Conservation (phyloP, 768 basidiomycete genomes). For the Suillus spraguei region DNA sequence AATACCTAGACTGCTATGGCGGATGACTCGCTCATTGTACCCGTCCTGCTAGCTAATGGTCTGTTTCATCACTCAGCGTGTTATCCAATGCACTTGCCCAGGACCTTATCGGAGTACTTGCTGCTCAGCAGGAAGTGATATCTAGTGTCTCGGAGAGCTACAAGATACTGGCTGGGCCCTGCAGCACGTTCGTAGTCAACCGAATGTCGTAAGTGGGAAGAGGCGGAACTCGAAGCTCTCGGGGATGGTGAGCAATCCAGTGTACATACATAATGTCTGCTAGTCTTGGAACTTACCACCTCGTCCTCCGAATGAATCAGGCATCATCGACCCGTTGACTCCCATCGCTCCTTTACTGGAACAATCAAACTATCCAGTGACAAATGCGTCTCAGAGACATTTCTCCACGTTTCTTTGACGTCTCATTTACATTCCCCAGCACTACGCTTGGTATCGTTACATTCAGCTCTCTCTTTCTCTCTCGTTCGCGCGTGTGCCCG, state of each 20-base stretch:
- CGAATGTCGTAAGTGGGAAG: constrained; percentile 64
- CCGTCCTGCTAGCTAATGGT: constrained; percentile 58
- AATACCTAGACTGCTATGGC: constrained; percentile 37
- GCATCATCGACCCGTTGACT: constrained; percentile 46
- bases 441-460: constrained; percentile 71
- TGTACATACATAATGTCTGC: not conserved
- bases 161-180: constrained; percentile 68
- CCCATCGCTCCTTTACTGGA: constrained; percentile 57
- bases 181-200: constrained; percentile 62
- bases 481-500: constrained; percentile 68
- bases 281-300: constrained; percentile 15
- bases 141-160: constrained; percentile 58
- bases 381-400: constrained; percentile 41
- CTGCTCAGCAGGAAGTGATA: constrained; percentile 49
- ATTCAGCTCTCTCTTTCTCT: constrained; percentile 57
- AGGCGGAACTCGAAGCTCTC: constrained; percentile 65
- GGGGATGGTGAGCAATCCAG: constrained; percentile 58
- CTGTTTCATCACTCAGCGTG: constrained; percentile 67
- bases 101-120: constrained; percentile 59
- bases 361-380: constrained; percentile 34
- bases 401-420: constrained; percentile 74
- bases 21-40: constrained; percentile 51
- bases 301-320: constrained; percentile 35
- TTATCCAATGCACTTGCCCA: constrained; percentile 52
- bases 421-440: constrained; percentile 66